Base-by-base conservation (phyloP, 495 filamentous ascomycete genomes). In the Saxophila tyrrhenica region DNA sequence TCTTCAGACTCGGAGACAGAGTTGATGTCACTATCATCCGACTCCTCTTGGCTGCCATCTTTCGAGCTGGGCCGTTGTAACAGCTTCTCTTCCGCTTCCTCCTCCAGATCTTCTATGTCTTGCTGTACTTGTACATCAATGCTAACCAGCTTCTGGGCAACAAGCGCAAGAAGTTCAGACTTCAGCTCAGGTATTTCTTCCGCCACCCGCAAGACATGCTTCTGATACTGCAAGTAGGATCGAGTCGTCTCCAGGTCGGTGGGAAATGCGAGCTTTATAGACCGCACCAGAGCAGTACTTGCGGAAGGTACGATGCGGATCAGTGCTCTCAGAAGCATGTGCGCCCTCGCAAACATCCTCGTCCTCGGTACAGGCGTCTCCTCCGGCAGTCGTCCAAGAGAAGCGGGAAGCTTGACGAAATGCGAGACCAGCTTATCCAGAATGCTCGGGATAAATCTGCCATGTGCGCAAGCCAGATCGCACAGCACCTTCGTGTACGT, bases 91-190 rank as follows among this genome's bases (percentile, higher is more conserved):
- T 76, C 81, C 24, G 79, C 72, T 25, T 85, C 82, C 20, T 87
- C 84, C 51, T 85, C 83, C 49, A 92, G 69, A 57, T 94, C 86
- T 54, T 96, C 89, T 59, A 96, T 76, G 60, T 97, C 89, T 11
- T 87, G 79, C 66, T 95, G 90, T 64, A 97, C 89, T 64, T 95
- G 87, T 2, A 94, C 86, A 60, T 99, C 92, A 44, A 94, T 83
- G 67, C 92, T 94, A 54, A 96, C 86, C 2, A 96, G 72, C 49
- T 82, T 78, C 35, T 91, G 84, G 11, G 85, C 86, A 39, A 96
- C 81, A 17, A 95, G 69, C 53, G 84, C 80, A 51, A 95, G 77
- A n/a, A 96, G 78, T 50, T 92, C 85, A 16, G 80, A 75, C 59
- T 82, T 81, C n/a, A 97, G 73, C 45, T 91, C 83, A 0, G 87